Evolutionary conservation across 352 stramenopile genomes (phyloP).

Genomic region (Saprolegnia parasitica): DNA sequence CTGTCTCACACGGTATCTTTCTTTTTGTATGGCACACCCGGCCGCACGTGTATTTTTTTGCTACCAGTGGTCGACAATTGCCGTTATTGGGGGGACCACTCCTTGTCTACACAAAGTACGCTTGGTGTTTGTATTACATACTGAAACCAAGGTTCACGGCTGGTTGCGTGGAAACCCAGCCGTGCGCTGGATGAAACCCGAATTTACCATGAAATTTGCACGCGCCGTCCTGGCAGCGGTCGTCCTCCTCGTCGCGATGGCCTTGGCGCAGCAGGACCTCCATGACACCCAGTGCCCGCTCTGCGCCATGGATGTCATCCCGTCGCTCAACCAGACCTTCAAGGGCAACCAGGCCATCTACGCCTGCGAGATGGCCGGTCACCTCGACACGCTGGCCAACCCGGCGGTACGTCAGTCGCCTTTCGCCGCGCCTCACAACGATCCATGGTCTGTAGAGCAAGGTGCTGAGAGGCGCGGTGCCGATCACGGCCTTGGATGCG

Average conservation of each 20-base stretch:
- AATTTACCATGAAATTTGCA: neutral
- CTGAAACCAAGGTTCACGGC: neutral
- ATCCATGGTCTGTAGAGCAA: constrained; percentile 18
- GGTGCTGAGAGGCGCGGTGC: constrained; percentile 18
- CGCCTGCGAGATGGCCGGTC: constrained; percentile 78
- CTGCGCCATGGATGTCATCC: constrained; percentile 54
- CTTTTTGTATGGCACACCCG: neutral
- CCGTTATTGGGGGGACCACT: too few species aligned
- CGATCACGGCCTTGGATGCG: constrained; percentile 36
- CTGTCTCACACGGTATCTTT: neutral
- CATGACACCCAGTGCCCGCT: constrained; percentile 32
- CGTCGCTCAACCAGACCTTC: constrained; percentile 57
- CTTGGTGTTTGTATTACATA: neutral
- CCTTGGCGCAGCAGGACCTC: constrained; percentile 21
- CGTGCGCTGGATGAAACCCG: neutral
- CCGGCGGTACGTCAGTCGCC: constrained; percentile 45
- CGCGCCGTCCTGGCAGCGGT: neutral
- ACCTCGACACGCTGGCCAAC: constrained; percentile 74
- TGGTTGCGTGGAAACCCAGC: neutral
- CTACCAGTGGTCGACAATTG: neutral
- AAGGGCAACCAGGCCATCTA: constrained; percentile 69
- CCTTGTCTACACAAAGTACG: neutral
- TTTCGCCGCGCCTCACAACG: neutral
- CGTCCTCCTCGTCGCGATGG: neutral
- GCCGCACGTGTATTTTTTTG: neutral